Percentiles rank a stretch among this genome's conserved stretches.
These are phyloP conservation scores for Albugo laibachii DNA, from an alignment of 352 stramenopile species.

Conservation along the genomic window DNA sequence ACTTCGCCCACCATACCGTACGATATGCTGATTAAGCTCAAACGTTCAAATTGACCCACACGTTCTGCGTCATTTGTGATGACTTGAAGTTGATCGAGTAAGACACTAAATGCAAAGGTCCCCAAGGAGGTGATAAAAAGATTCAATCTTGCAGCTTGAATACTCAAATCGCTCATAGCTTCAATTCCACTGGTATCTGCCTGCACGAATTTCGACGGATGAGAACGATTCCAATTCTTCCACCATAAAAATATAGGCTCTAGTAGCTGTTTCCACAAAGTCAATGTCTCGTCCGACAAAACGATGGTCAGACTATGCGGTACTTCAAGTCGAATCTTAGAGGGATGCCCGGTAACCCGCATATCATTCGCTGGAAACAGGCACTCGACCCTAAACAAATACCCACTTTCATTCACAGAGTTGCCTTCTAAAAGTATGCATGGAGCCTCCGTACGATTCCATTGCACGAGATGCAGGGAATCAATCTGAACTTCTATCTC, in stretches of 20 bases:
- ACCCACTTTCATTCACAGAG: no score
- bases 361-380: conserved; percentile 64
- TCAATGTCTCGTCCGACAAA: conserved; percentile 55
- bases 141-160: no score
- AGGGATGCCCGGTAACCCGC: conserved; percentile 52
- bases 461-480: conserved; percentile 20
- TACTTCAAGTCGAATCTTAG: conserved; percentile 25
- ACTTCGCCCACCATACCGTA: no score
- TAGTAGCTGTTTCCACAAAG: conserved; percentile 60
- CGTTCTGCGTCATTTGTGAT: no score
- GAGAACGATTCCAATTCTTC: conserved; percentile 55
- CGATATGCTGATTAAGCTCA: no score
- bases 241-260: conserved; percentile 68
- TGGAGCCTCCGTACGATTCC: background rate
- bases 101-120: no score
- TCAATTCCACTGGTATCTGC: conserved; percentile 26
- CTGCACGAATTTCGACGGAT: conserved; percentile 32
- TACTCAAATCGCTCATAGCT: conserved; percentile 14
- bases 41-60: no score
- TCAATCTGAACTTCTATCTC: conserved; percentile 45
- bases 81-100: no score
- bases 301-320: conserved; percentile 25
- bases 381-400: conserved; percentile 30
- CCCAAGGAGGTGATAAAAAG: no score
- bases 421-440: background rate